These are phyloP conservation scores for Solanum virginianum DNA, from an alignment of 257 asterid species.

Conservation along the genomic window DNA sequence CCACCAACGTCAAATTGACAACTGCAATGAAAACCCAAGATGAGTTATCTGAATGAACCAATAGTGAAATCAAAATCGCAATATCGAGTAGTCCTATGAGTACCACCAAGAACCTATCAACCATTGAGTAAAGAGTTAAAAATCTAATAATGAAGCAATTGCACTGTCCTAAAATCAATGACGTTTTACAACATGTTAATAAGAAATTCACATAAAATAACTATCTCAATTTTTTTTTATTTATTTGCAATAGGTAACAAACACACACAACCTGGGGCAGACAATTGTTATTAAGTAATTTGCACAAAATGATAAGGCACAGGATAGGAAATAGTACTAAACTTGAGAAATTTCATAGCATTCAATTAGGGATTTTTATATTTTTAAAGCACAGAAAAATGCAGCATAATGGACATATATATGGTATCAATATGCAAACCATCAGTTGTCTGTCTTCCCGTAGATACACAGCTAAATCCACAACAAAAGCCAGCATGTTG, in stretches of 20 bases:
- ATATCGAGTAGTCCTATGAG: neutral
- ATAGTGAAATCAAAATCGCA: neutral
- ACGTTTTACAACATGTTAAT: neutral
- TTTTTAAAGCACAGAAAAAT: neutral
- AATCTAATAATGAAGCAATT: neutral
- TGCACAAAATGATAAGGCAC: neutral
- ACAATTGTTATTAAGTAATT: neutral
- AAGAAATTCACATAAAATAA: neutral
- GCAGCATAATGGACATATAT: neutral
- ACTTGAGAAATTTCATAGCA: neutral
- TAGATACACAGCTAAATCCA: neutral
- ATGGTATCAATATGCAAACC: neutral
- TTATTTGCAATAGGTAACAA: neutral
- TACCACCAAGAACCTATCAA: neutral
- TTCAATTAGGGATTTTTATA: neutral
- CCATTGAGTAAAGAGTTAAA: neutral
- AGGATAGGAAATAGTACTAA: neutral
- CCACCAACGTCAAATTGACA: constrained; percentile 33
- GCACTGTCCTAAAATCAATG: neutral
- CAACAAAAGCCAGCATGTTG: neutral
- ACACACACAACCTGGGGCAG: neutral
- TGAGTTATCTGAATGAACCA: neutral
- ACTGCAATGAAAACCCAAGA: constrained; percentile 19
- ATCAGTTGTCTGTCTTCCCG: neutral
- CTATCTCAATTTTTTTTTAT: neutral